Percentiles rank a stretch among this genome's conserved stretches.
Evolutionary conservation across 352 stramenopile genomes (phyloP).

Genomic region (Phytophthora podocarpi): DNA sequence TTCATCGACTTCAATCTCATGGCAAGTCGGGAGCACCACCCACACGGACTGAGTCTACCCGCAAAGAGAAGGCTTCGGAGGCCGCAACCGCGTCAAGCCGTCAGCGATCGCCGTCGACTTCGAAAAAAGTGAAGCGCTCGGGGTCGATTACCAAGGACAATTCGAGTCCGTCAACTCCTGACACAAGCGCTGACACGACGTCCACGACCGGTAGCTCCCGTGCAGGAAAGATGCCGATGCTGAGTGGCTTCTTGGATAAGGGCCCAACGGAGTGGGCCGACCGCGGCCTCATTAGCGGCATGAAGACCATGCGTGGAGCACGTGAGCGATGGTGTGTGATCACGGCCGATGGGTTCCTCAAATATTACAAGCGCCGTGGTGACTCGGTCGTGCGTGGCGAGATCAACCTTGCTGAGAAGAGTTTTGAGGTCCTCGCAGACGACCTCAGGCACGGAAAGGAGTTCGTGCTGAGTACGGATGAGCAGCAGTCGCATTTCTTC

Average conservation of each 20-base stretch:
- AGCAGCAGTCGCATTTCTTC: slow-evolving; percentile 89
- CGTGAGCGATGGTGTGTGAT: slow-evolving; percentile 89
- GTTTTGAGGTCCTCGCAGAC: slow-evolving; percentile 84
- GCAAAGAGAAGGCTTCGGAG: slow-evolving; percentile 23
- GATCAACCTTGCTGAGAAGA: slow-evolving; percentile 79
- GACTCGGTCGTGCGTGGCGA: slow-evolving; percentile 83
- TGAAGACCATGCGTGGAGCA: slow-evolving; percentile 86
- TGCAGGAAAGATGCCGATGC: slow-evolving; percentile 68
- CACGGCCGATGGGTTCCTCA: slow-evolving; percentile 65
- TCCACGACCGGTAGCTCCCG: slow-evolving; percentile 17
- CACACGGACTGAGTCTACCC: slow-evolving; percentile 16
- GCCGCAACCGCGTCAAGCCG: slow-evolving; percentile 14
- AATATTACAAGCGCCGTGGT: slow-evolving; percentile 89
- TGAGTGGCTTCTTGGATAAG: slow-evolving; percentile 84
- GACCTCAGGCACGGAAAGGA: slow-evolving; percentile 75
- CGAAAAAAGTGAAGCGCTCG: slow-evolving; percentile 38
- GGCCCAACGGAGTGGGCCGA: slow-evolving; percentile 87
- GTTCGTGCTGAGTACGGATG: slow-evolving; percentile 82
- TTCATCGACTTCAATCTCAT: slow-evolving; percentile 63
- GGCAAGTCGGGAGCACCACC: slow-evolving; percentile 18
- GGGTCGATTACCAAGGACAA: slow-evolving; percentile 41
- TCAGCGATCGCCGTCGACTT: slow-evolving; percentile 18
- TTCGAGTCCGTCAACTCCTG: slow-evolving; percentile 20
- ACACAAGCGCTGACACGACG: slow-evolving; percentile 25
- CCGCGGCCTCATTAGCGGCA: slow-evolving; percentile 75